Evolutionary conservation across 2,329 filamentous ascomycete species (phyloP), one percentile per base, ranked within the genome.

Genomic region (Ophiostoma quercus): DNA sequence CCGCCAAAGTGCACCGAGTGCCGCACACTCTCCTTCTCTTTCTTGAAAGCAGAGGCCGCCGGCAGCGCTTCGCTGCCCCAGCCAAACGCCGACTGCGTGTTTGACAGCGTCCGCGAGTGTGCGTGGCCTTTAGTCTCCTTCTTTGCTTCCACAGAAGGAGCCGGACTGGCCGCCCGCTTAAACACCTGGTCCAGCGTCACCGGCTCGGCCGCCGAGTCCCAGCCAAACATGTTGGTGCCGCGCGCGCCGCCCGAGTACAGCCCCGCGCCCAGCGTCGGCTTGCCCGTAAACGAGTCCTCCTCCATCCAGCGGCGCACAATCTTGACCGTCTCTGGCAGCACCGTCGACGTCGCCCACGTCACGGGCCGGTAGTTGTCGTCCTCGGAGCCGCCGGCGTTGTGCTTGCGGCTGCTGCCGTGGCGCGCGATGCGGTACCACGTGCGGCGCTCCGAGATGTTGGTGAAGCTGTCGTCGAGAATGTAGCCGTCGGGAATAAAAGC

Each of bases 271-370:
- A 84, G 77, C 0, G 79, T 79, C 14, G 81, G 77, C 66, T 83
- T 82, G 1, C 86, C 85, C 1, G 84, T 80, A 37, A 86, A 84
- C 0, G 85, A 85, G 73, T 88, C 87, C 74, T 89, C 85, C 73
- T 88, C 85, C 82, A 89, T 87, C 88, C 88, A 90, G 34, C 86
- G 82, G 34, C 84, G 82, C 22, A 90, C 87, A 57, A 87, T 86
- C 70, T 84, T 82, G 71, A 87, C 81, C 0, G 84, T 85, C 9
- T 86, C 82, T 14, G 78, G 77, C 32, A 85, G 85, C 1, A 87
- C 78, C 7, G 81, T 77, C 0, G 87, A 89, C n/a, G 80, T 78
- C 3, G 75, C 73, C 88, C 88, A 90, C 2, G 80, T 79, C n/a
- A 88, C 81, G 9, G 84, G 82, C 22, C 84, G 79, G 75, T 90